Evolutionary conservation across 1,284 basidiomycete species (phyloP).

Genomic region (Xerocomus cyaneibrunnescens): DNA sequence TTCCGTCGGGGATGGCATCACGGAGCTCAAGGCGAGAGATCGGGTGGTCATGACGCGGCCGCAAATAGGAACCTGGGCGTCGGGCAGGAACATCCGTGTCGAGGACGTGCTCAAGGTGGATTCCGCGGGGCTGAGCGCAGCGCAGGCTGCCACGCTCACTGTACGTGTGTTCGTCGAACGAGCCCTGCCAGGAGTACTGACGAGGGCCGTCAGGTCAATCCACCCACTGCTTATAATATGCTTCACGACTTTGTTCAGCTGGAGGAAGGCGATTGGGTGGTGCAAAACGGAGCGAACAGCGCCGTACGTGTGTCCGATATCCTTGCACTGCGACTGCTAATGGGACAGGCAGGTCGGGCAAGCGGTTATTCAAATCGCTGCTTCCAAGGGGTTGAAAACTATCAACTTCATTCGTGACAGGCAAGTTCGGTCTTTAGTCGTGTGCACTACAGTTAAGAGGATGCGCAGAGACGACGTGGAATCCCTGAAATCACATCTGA

Average conservation of each 20-base stretch:
- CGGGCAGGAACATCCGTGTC: constrained; percentile 52
- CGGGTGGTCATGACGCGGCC: constrained; percentile 72
- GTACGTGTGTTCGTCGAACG: constrained; percentile 33
- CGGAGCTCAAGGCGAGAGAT: constrained; percentile 55
- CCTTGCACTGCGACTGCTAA: constrained; percentile 1
- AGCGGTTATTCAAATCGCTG: constrained; percentile 78
- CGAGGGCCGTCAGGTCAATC: constrained; percentile 62
- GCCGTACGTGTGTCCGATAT: constrained; percentile 47
- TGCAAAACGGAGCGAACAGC: constrained; percentile 86
- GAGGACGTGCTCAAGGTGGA: constrained; percentile 66
- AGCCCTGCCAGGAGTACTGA: neutral
- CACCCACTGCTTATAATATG: constrained; percentile 81
- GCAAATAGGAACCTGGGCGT: constrained; percentile 80
- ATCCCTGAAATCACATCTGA: constrained; percentile 50
- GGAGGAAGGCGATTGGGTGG: constrained; percentile 66
- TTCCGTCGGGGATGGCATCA: constrained; percentile 55
- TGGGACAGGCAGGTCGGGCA: constrained; percentile 59
- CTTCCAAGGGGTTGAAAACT: constrained; percentile 63
- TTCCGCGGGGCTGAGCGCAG: constrained; percentile 49
- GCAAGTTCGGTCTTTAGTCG: constrained; percentile 34
- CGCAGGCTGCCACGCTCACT: constrained; percentile 72
- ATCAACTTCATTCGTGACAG: constrained; percentile 77
- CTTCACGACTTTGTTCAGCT: constrained; percentile 67
- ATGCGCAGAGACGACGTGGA: constrained; percentile 50
- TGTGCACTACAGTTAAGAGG: neutral